Conservation (phyloP, 441 rosid species). For the Arabidopsis hybrid region DNA sequence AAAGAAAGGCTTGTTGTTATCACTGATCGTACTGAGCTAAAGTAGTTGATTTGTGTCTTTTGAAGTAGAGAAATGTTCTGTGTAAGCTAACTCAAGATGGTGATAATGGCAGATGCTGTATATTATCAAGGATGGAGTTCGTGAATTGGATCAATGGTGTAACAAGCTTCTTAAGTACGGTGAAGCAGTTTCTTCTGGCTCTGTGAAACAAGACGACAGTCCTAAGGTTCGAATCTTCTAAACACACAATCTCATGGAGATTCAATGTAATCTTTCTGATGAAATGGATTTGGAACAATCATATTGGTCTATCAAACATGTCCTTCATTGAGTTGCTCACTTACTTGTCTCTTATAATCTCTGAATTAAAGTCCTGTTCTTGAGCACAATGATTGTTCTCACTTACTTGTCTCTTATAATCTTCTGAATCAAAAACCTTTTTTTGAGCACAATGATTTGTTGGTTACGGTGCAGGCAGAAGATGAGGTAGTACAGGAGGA, state of each 20-base stretch:
- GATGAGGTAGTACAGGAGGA: conserved; percentile 30
- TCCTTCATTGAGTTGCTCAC: too few relatives aligned
- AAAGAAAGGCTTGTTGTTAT: neutral
- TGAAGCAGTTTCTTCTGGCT: conserved; percentile 33
- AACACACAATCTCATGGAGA: neutral
- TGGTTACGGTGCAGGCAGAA: conserved; percentile 27
- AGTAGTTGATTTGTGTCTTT: neutral
- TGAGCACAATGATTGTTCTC: neutral
- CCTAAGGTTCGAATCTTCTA: conserved; percentile 27
- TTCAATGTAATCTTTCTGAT: neutral
- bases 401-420: conserved; percentile 2
- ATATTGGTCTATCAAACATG: too few relatives aligned
- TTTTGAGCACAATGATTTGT: neutral
- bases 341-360: too few relatives aligned
- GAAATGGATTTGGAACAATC: too few relatives aligned
- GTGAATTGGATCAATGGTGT: conserved; percentile 48
- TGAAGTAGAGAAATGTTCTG: neutral
- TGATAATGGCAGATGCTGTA: conserved; percentile 39
- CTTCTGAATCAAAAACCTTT: conserved; percentile 1
- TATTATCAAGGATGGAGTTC: conserved; percentile 46
- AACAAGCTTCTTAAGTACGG: conserved; percentile 44
- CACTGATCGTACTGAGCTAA: neutral
- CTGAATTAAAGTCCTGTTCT: too few relatives aligned
- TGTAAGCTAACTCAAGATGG: conserved; percentile 1
- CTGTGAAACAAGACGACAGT: conserved; percentile 36